Base-by-base conservation (phyloP, 371 early-diverging fungal genomes). In the Amoeboaphelidium protococcarum region DNA sequence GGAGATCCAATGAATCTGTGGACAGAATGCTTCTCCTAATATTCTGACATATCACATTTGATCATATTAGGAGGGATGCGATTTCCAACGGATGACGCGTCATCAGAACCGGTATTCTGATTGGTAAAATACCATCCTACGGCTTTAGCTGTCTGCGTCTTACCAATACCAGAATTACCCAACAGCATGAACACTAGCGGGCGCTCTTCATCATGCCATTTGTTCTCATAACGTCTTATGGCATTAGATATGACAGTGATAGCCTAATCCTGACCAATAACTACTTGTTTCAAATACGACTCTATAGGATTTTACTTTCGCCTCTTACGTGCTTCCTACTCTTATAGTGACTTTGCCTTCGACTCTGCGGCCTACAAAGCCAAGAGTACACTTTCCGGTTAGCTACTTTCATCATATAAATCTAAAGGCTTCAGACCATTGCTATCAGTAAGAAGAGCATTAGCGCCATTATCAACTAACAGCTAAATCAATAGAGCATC, bases 81-180 rank as follows among this genome's bases (percentile, higher is more conserved):
- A 16, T 23, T 23, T n/a, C 16, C 40, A 16, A 40, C 16, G n/a
- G 16, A 40, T n/a, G 40, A 40, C n/a, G 16, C 16, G 40, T 16
- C n/a, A 40, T n/a, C 40, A 40, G n/a, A 40, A 10, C 60, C 66
- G 20, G 68, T 50, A 24, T 71, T 60, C 16, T 68, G 57, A 43
- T 58, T 58, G 47, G 53, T 51, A 25, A 60, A 50, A 26, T 63
- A 50, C 23, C 43, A 31, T 3, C 57, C 54, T n/a, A 65, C 44
- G 40, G 66, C 64, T 59, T 78, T 78, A 1, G 76, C 74, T 23
- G 75, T 58, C 49, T 75, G 74, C 1, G 78, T 78, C 54, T 78
- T 78, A 40, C 78, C 78, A 21, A 75, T 71, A 49, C 78, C 78
- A 20, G 74, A 72, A 12, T 74, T 71, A 16, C 78, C 78, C 46